Base-by-base conservation (phyloP, 2,329 filamentous ascomycete species). In the Scytalidium sp. region DNA sequence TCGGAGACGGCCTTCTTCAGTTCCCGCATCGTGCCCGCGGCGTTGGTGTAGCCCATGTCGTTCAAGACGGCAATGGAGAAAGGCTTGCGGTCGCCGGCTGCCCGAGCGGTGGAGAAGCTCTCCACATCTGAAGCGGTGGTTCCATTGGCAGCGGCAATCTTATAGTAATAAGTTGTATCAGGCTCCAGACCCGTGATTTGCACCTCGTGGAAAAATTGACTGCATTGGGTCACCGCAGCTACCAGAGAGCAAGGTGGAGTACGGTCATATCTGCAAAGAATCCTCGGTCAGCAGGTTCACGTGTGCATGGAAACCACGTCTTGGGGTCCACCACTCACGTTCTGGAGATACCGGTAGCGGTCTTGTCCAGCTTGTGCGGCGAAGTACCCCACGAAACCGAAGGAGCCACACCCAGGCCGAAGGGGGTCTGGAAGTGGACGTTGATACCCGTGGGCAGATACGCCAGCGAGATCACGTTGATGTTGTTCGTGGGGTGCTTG, bases 21-120 rank as follows among this genome's bases (percentile, higher is more conserved):
- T 41, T 76, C 65, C 53, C 70, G 65, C 61, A 70, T 70, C 2
- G 75, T 78, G 15, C 75, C 75, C 2, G 65, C 60, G 17, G 75
- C 75, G 45, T 78, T 78, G 41, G 74, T 78, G 62, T 78, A 78
- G 7, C 75, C 75, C 75, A 79, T 78, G 52, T 79, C 76, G 52
- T 76, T 76, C 36, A 79, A 53, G 2, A 79, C 70, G 19, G 73
- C 74, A 13, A 77, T 62, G 4, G 64, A 67, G 59, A 79, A 78
- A 10, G 65, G 56, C 4, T 58, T 64, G 0, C 54, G 50, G 51
- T 74, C 68, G 45, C 76, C 76, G 21, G 72, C 67, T 7, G 66
- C 67, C 2, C 65, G 68, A 19, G 73, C 70, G 2, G 75, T 78
- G 19, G 62, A 73, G 66, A 79, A 78, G 54, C 59, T 71, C 49